Evolutionary conservation across 164 flowering plant species (phyloP).

Genomic region (Umbilicus rupestris): DNA sequence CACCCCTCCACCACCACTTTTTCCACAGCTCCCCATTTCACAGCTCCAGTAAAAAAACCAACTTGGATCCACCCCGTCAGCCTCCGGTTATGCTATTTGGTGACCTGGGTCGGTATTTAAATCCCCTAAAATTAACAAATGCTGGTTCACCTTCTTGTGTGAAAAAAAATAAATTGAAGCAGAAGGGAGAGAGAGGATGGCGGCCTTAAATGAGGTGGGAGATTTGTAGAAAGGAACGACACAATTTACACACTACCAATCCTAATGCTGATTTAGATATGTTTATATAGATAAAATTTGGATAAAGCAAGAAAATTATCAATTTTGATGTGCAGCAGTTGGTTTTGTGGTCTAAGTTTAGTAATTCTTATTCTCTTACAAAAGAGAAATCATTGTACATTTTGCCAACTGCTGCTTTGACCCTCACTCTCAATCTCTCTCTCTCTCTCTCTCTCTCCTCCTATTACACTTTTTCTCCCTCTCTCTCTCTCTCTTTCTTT

Average conservation of each 20-base stretch:
- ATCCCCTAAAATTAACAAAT: background rate
- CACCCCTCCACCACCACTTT: conserved; percentile 17
- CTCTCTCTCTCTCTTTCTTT: no score
- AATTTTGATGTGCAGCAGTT: background rate
- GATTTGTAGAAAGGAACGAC: conserved; percentile 13
- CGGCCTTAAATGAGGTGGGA: conserved; percentile 9
- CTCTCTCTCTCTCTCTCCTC: background rate
- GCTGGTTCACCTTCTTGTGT: background rate
- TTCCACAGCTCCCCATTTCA: conserved; percentile 56
- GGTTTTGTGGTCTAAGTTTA: conserved; percentile 7
- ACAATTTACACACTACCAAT: background rate
- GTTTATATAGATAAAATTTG: background rate
- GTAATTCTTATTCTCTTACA: no score
- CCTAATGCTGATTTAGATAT: background rate
- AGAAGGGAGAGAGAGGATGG: background rate
- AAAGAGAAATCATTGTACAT: background rate
- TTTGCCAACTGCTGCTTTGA: conserved; percentile 32
- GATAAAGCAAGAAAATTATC: conserved; percentile 18
- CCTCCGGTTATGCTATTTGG: no score
- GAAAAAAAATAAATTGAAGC: background rate
- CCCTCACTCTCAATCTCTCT: conserved; percentile 15
- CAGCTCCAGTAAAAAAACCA: background rate
- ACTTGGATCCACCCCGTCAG: no score
- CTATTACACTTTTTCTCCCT: background rate
- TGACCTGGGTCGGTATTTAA: background rate